Base-by-base conservation (phyloP, 73 alveolate genomes). In the Paraurostyla sp. region DNA sequence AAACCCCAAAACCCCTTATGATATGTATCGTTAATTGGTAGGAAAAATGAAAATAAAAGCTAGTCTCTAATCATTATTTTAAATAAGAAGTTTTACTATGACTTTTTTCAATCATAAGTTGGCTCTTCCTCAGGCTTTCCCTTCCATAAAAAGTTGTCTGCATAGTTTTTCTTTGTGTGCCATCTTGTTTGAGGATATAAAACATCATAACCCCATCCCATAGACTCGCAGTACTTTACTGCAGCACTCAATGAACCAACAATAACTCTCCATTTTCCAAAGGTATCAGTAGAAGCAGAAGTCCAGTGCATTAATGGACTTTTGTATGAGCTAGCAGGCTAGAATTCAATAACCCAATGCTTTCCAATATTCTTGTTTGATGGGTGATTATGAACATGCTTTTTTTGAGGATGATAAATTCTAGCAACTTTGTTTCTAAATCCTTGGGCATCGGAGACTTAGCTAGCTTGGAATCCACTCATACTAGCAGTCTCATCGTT, bases 111-210 rank as follows among this genome's bases (percentile, higher is more conserved):
- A 54, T 78, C 89, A 32, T 78, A 78, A 3, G 62, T 22, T 41
- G 49, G 42, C 45, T 54, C 89, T 35, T 46, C 80, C 42, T 71
- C 60, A 20, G 97, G 92, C 38, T 85, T 46, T 35, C 96, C 97
- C 89, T 91, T 93, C 95, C 95, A 93, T 32, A 38, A 40, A 83
- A 91, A 93, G 80, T 93, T 93, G 49, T 93, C 97, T 35, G 93
- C 93, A 80, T 93, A 93, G 50, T 63, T 71, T 73, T 92, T 90
- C 80, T 80, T 93, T 16, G 89, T 71, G 76, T 92, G 76, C 80
- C 89, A 93, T 86, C 96, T 92, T 7, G 63, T 51, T 46, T 62
- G 76, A 20, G 94, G 94, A 51, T 91, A 83, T 32, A 43, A n/a
- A 35, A 93, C 90, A 42, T 88, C 91, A 41, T 80, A 91, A 20